Base-by-base conservation (phyloP, 139 green algal genomes). In the Tetradesmus obliquus region DNA sequence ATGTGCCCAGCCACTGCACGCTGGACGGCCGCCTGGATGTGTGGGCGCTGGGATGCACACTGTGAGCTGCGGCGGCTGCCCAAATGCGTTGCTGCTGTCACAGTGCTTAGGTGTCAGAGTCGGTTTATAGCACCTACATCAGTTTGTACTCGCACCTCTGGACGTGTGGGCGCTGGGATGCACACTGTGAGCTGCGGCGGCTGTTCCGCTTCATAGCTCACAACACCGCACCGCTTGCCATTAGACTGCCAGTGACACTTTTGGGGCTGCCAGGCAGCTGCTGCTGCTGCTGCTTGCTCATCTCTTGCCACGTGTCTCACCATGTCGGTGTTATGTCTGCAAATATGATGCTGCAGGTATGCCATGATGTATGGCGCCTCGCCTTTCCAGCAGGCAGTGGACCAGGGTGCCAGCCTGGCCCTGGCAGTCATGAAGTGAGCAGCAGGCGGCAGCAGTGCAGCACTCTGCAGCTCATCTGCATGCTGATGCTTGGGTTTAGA, bases 91-190 rank as follows among this genome's bases (percentile, higher is more conserved):
- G 32, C 32, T 45, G 32, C 32, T 45, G 32, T 45, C 32, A 45
- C 32, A 45, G 32, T 1, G 0, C 32, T 45, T 45, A 45, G 32
- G 32, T 45, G 32, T 45, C 32, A 45, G 0, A 45, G 32, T 45
- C 32, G 32, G 32, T 45, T 45, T 45, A 45, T 45, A 45, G 32
- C 32, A 45, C 32, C 32, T 45, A 45, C 32, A 45, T 0, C 32
- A 0, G 32, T 45, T 45, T 45, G 32, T 45, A 45, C 0, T 45
- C 32, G 32, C 32, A 45, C 32, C 32, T 45, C 32, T 96, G 55
- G 98, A 99, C 87, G 93, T 99, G 9, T 99, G 98, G 97, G 93
- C 95, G 3, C 92, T 97, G 58, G 98, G 98, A 13, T 98, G 96
- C 87, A 95, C 97, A 13, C 92, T 99, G 83, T 95, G 87, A 89